A percentile compares a stretch with the other conserved stretches of the same genome.
Evolutionary conservation across 208 protist genomes (phyloP).

Genomic region (Crithidia bombi): DNA sequence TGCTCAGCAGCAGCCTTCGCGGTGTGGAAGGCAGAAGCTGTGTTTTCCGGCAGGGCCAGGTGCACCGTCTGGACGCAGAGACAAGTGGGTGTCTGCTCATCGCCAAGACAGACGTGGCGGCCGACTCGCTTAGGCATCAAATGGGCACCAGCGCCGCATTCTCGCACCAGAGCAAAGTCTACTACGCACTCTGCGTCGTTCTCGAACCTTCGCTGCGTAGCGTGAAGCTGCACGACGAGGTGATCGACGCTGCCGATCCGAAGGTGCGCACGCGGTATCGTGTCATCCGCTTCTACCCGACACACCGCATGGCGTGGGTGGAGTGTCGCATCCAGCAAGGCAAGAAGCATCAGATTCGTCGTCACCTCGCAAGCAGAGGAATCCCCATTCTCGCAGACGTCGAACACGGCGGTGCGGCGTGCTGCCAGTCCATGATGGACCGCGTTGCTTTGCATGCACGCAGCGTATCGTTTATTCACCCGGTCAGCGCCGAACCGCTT

Average conservation of each 20-base stretch:
- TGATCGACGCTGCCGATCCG: conserved; percentile 54
- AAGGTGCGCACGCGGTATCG: conserved; percentile 70
- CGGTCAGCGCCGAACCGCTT: conserved; percentile 42
- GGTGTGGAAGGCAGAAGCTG: neutral
- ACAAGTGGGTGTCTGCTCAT: conserved; percentile 80
- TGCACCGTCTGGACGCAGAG: conserved; percentile 81
- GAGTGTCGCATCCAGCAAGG: conserved; percentile 84
- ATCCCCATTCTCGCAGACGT: conserved; percentile 82
- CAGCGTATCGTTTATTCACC: conserved; percentile 72
- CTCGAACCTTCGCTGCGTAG: conserved; percentile 60
- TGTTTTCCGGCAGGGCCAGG: conserved; percentile 74
- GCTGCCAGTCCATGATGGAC: conserved; percentile 52
- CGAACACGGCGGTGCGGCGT: conserved; percentile 80
- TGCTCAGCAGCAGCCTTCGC: conserved; percentile 24
- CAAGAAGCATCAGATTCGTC: conserved; percentile 88
- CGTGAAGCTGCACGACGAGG: conserved; percentile 50
- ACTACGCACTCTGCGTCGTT: conserved; percentile 76
- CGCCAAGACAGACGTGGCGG: conserved; percentile 62
- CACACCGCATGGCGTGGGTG: conserved; percentile 60
- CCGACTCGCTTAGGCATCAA: conserved; percentile 74
- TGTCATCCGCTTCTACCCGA: conserved; percentile 55
- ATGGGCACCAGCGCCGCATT: conserved; percentile 78
- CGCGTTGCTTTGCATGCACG: conserved; percentile 78
- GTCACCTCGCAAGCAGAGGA: conserved; percentile 72
- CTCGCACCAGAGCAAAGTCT: conserved; percentile 63